These are phyloP conservation scores for Myxozyma neglecta DNA, from an alignment of 805 yeast genomes.

Conservation along the genomic window DNA sequence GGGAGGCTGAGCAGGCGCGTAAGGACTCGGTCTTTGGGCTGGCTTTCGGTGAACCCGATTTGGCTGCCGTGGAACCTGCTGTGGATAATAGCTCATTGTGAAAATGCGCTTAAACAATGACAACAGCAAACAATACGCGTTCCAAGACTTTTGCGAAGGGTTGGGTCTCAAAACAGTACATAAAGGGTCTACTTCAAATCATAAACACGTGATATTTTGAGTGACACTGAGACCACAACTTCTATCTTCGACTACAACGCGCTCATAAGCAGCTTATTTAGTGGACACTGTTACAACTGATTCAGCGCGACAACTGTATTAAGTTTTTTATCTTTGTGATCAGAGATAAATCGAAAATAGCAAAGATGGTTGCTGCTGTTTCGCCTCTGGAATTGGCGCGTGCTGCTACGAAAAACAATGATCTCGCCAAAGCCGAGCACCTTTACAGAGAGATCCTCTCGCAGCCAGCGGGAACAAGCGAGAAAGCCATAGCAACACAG, in stretches of 20 bases:
- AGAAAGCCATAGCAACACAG: conserved; percentile 51
- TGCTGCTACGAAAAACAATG: conserved; percentile 51
- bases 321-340: not conserved
- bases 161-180: no score
- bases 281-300: not conserved
- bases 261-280: not conserved
- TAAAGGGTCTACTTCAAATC: not conserved
- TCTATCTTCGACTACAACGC: not conserved
- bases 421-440: conserved; percentile 59
- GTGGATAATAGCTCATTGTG: conserved; percentile 12
- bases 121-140: not conserved
- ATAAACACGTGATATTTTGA: not conserved
- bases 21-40: conserved; percentile 1
- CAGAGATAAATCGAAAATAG: not conserved
- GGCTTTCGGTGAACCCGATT: conserved; percentile 8
- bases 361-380: not conserved
- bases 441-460: conserved; percentile 55
- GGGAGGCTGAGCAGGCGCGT: conserved; percentile 7
- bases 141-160: no score
- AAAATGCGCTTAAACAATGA: not conserved
- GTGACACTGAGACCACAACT: not conserved
- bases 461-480: conserved; percentile 39
- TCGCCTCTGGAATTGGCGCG: conserved; percentile 52
- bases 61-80: conserved; percentile 1
- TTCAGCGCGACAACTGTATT: not conserved